Percentiles rank a stretch among this genome's conserved stretches.
Conservation (phyloP, 2,329 filamentous ascomycete species). For the Achaetomium macrosporum region DNA sequence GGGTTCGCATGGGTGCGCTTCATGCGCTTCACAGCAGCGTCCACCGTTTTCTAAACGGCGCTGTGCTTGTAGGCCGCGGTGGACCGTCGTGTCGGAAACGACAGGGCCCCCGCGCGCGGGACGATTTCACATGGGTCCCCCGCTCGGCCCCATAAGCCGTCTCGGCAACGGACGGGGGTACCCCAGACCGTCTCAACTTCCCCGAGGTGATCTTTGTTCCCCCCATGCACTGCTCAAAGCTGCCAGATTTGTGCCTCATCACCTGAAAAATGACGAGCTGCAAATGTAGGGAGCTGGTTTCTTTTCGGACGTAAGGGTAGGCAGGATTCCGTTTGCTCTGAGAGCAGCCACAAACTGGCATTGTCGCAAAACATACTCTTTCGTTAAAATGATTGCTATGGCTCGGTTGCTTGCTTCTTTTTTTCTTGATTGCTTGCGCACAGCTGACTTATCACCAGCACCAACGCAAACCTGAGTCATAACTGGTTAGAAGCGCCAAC, state of each 20-base stretch:
- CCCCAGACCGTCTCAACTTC: constrained; percentile 10
- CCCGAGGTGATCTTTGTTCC: background rate
- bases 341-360: background rate
- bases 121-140: background rate
- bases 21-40: background rate
- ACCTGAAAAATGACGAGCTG: background rate
- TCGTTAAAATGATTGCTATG: background rate
- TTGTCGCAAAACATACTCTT: background rate
- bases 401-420: constrained; percentile 10
- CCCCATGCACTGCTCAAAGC: background rate
- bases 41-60: constrained; percentile 5
- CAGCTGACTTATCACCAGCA: constrained; percentile 12
- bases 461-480: background rate
- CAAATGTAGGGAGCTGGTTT: no score
- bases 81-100: background rate
- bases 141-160: constrained; percentile 13
- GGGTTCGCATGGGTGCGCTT: background rate
- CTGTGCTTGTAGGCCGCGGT: background rate
- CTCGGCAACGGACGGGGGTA: constrained; percentile 4
- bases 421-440: constrained; percentile 1
- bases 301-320: background rate
- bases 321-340: background rate
- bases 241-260: constrained; percentile 10
- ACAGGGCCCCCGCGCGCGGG: constrained; percentile 10
- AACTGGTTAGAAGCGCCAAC: constrained; percentile 1